Base-by-base conservation (phyloP, 2,329 filamentous ascomycete genomes). In the Helicocarpus griseus region DNA sequence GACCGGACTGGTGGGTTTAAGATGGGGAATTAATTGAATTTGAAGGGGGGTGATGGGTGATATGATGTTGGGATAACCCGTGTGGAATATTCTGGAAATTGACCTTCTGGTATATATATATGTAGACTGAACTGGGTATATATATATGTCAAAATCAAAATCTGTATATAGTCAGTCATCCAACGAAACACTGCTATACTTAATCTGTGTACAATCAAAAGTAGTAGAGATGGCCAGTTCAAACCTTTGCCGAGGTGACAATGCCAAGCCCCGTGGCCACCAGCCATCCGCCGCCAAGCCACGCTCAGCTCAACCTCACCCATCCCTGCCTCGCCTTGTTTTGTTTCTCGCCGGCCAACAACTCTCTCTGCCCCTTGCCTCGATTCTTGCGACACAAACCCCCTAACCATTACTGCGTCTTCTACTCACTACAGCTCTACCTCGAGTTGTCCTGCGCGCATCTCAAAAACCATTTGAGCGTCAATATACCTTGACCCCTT, bases 1-100 rank as follows among this genome's bases (percentile, higher is more conserved):
- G 31, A 44, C 13, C 38, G 31, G 17, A 50, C 48, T 3, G 48
- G 28, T 21, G 38, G 48, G 8, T 44, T 47, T 24, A 47, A 47
- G 41, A 44, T 44, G 40, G 26, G 22, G 29, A 28, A 26, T 11
- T 17, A 4, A 19, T 36, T 19, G 28, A 33, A 35, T 35, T 35
- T 11, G 31, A 35, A 14, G 9, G 1, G 31, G n/a, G 9, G 31
- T 35, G 31, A 14, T 6, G 6, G 29, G 6, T 6, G 29, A 33
- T 33, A 13, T 33, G 29, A 6, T n/a, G n/a, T n/a, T n/a, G n/a
- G n/a, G n/a, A n/a, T n/a, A n/a, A n/a, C n/a, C n/a, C n/a, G n/a
- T 28, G 5, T 17, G 11, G 3, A 11, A 36, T 36, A 14, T 36
- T 36, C n/a, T 4, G 33, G 13, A n/a, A 13, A n/a, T 5, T 14